phyloP scores from a whole-genome alignment of 768 basidiomycete species.

The Lentinula sp. region DNA sequence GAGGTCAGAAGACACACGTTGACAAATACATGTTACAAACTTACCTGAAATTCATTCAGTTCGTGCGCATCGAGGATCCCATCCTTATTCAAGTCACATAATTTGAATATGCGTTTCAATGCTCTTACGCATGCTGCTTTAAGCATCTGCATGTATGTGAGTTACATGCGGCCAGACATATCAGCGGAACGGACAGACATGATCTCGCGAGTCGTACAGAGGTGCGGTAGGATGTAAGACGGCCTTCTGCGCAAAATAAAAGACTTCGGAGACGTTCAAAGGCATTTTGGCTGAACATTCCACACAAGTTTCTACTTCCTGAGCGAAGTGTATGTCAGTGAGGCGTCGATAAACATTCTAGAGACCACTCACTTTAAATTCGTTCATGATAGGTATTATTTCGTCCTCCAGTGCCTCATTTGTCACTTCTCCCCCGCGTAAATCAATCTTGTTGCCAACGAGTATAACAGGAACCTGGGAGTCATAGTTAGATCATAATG shows the following conservation, averaged over 20 bases:
- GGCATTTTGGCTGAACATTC: slow-evolving; percentile 93
- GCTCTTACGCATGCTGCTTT: slow-evolving; percentile 91
- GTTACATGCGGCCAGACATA: slow-evolving; percentile 8
- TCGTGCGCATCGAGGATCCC: slow-evolving; percentile 86
- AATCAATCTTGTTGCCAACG: slow-evolving; percentile 97
- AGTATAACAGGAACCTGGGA: slow-evolving; percentile 89
- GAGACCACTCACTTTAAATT: slow-evolving; percentile 75
- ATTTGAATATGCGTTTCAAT: slow-evolving; percentile 89
- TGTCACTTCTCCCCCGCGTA: slow-evolving; percentile 88
- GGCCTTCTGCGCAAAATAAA: slow-evolving; percentile 98
- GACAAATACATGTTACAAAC: slow-evolving; percentile 11
- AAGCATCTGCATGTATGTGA: slow-evolving; percentile 50
- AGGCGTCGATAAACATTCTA: neutral
- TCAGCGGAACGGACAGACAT: slow-evolving; percentile 48
- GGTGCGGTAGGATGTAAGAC: slow-evolving; percentile 96
- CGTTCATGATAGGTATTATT: slow-evolving; percentile 95
- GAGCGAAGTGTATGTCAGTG: slow-evolving; percentile 8
- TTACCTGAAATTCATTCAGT: slow-evolving; percentile 94
- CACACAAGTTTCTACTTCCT: slow-evolving; percentile 99
- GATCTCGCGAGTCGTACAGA: slow-evolving; percentile 92
- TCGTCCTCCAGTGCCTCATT: slow-evolving; percentile 93
- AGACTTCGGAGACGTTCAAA: slow-evolving; percentile 92
- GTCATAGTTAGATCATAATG: slow-evolving; percentile 8
- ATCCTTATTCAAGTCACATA: slow-evolving; percentile 94
- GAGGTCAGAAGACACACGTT: slow-evolving; percentile 5